Evolutionary conservation across 2,329 filamentous ascomycete genomes (phyloP), one percentile per base, ranked within the genome.

Genomic region (Colletotrichum brevisporum): DNA sequence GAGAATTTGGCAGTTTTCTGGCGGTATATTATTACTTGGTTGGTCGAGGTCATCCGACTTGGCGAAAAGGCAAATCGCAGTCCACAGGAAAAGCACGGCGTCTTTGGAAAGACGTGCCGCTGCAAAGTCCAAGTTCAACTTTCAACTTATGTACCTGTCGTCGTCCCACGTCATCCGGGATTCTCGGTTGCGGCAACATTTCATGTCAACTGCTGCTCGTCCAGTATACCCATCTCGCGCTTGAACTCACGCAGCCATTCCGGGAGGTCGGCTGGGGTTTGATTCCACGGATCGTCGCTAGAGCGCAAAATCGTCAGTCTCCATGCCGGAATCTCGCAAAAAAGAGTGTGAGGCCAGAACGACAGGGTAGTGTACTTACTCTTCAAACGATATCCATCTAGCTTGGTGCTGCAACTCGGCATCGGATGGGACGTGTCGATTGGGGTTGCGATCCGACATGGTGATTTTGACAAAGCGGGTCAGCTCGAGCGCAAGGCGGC

Each of bases 231-330:
- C 57, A 55, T 63, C 15, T 67, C 63, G 0, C 67, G 58, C 48
- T 67, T 72, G n/a, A 71, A 72, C 18, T 71, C 56, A 10, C 53
- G 71, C 5, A 82, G 68, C 73, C 78, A 79, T 2, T 76, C 69
- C 6, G 73, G 71, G 55, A 81, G 78, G 63, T 83, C 81, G 1
- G 77, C 74, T 2, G 75, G 74, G 2, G 80, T 82, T 55, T 81
- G 80, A 55, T 82, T 82, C 81, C 80, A 82, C 2, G 78, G 76
- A 59, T 82, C 80, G 27, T 80, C 79, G 6, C 68, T 70, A 4
- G 5, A 1, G 3, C 10, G n/a, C 13, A n/a, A 8, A 1, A 21
- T 8, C n/a, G 3, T 43, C 15, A 53, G 50, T 31, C n/a, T 18
- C 21, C 16, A 18, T 47, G 9, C n/a, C 21, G 4, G n/a, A 48